Evolutionary conservation across 2,329 filamentous ascomycete species (phyloP), one percentile per base, ranked within the genome.

Genomic region (Diaporthe humulicola): DNA sequence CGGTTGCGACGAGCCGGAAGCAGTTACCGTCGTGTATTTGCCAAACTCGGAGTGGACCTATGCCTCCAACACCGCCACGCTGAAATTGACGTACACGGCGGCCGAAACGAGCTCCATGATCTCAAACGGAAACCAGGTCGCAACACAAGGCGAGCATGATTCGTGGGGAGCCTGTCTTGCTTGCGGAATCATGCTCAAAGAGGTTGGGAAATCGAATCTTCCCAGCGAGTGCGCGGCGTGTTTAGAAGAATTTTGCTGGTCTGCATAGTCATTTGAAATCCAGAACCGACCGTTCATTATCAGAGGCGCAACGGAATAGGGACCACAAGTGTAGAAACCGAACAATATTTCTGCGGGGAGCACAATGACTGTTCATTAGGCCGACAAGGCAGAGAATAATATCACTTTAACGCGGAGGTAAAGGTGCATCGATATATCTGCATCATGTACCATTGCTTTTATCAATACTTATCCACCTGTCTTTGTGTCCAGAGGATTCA

Each of bases 1-100:
- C 73, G 87, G 87, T 22, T 88, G 87, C 73, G 78, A 85, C 66
- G 79, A 77, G n/a, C n/a, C 71, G 3, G 69, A 56, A 0, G 74
- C 74, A 7, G 72, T 74, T 22, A 81, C 60, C 66, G 81, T 87
- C 42, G 79, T 86, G n/a, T 86, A 83, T 71, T 75, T 88, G 50
- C 87, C 87, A 1, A 88, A 88, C 74, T 78, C 79, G 12, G 78
- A 82, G 17, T 87, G 84, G 73, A 83, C 75, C 0, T 83, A 79
- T 70, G 77, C 79, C 7, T 83, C 81, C 2, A 83, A 84, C 25
- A 78, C 79, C 30, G 45, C 81, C 1, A 84, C 79, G 28, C 17
- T 74, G 38, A 22, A 85, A 73, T 72, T 87, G n/a, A 74, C 80
- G 69, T 87, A 86, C 76, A 78, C 78, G 0, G 73, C 75, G 10